Evolutionary conservation across 768 basidiomycete genomes (phyloP), one percentile per base, ranked within the genome.

Genomic region (Leucocoprinus leucothites): DNA sequence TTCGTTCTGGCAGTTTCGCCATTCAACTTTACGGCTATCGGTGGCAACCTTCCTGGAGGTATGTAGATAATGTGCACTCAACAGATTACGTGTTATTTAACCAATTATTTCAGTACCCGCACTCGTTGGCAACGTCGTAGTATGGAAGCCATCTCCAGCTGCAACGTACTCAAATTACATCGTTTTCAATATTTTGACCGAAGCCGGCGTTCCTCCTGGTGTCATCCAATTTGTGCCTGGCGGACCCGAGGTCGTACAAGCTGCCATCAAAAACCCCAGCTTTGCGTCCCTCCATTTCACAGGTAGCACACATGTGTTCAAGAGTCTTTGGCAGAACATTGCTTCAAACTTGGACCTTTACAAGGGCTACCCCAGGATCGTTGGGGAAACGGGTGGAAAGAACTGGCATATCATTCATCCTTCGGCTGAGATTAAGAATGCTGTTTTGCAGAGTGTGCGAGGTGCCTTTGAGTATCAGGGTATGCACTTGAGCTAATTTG

Each of bases 11-110:
- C 97, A 13, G 90, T 98, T 38, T 94, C 97, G 6, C 97, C 97
- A 0, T 98, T 99, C 79, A 99, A 99, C 73, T 95, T 94, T 68
- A 98, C 96, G 28, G 96, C 96, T 24, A 99, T 99, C 59, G 96
- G 94, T 38, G 97, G 93, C 13, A 99, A 99, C 71, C 89, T 98
- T 34, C 83, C 87, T 6, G 89, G 82, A 70, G 70, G 86, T 82
- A 53, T 50, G 76, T 68, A 6, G 16, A 13, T n/a, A 3, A 22
- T 28, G 58, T 48, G 26, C 7, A 28, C 24, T 35, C 24, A 58
- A 60, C 13, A 49, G 19, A 26, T 8, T 21, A 8, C 11, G 16
- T 42, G 56, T 53, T 14, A 55, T 51, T 51, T 49, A 9, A 38
- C 43, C 28, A 38, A 38, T 19, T 22, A 42, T 38, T 58, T 22